Evolutionary conservation across 1,139 yeast genomes (phyloP).

Genomic region (Taphrina populina): DNA sequence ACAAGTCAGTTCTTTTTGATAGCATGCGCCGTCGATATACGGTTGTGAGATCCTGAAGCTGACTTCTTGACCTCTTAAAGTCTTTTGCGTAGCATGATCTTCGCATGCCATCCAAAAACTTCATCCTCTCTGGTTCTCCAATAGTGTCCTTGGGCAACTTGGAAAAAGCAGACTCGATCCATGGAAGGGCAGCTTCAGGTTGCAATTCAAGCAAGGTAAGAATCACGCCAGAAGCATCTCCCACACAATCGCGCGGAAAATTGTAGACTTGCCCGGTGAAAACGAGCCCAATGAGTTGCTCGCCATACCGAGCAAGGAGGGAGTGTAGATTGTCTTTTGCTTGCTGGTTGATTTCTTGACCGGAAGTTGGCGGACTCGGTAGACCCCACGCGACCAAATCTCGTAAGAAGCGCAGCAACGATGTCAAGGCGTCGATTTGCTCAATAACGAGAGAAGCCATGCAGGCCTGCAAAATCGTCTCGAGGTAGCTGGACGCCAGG

Average conservation of each 20-base stretch:
- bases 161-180: slow-evolving; percentile 61
- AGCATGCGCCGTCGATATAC: slow-evolving; percentile 33
- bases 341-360: slow-evolving; percentile 49
- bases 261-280: slow-evolving; percentile 67
- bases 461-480: slow-evolving; percentile 61
- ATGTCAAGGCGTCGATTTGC: slow-evolving; percentile 68
- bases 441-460: slow-evolving; percentile 58
- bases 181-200: slow-evolving; percentile 52
- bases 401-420: slow-evolving; percentile 71
- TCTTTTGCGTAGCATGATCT: slow-evolving; percentile 7
- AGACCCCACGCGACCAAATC: slow-evolving; percentile 85
- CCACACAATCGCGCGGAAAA: slow-evolving; percentile 67
- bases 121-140: slow-evolving; percentile 62
- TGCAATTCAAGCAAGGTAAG: slow-evolving; percentile 63
- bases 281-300: slow-evolving; percentile 55
- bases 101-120: slow-evolving; percentile 48
- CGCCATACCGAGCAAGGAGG: slow-evolving; percentile 53
- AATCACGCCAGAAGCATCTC: slow-evolving; percentile 74
- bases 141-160: slow-evolving; percentile 61
- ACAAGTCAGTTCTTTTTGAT: slow-evolving; percentile 9
- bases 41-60: slow-evolving; percentile 34
- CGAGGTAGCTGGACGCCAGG: slow-evolving; percentile 57
- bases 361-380: slow-evolving; percentile 73
- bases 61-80: slow-evolving; percentile 27
- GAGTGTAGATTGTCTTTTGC: slow-evolving; percentile 3